Percentiles rank a stretch among this genome's conserved stretches.
Evolutionary conservation across 2,329 filamentous ascomycete species (phyloP).

Genomic region (Scytalidium lignicola): DNA sequence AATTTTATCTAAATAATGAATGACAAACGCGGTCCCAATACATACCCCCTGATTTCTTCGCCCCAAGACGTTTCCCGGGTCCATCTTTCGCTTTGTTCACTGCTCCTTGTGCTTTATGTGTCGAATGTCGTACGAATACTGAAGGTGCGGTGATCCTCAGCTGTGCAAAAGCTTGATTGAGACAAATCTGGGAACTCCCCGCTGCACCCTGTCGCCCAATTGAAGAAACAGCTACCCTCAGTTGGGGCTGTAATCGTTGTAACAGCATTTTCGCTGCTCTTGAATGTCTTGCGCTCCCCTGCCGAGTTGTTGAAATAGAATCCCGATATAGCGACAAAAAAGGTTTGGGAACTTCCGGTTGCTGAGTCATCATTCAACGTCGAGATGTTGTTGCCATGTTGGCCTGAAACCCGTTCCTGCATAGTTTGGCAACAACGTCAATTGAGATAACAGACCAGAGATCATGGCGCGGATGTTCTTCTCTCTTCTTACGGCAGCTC

Average conservation of each 20-base stretch:
- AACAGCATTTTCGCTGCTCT: constrained; percentile 33
- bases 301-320: background rate
- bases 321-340: constrained; percentile 1
- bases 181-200: constrained; percentile 12
- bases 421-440: background rate
- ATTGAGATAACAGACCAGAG: constrained; percentile 2
- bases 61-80: constrained; percentile 82
- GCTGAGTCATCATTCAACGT: constrained; percentile 4
- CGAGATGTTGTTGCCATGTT: background rate
- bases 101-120: constrained; percentile 56
- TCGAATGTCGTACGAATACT: constrained; percentile 25
- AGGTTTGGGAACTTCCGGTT: background rate
- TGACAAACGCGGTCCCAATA: constrained; percentile 3
- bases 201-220: constrained; percentile 15
- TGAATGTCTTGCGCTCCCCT: constrained; percentile 8
- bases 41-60: constrained; percentile 85
- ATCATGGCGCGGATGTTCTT: constrained; percentile 23
- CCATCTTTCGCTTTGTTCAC: constrained; percentile 68
- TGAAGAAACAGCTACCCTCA: constrained; percentile 33
- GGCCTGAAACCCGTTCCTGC: background rate
- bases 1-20: background rate
- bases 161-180: constrained; percentile 25
- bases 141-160: constrained; percentile 17
- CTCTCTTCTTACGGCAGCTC: constrained; percentile 38
- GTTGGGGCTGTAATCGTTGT: constrained; percentile 38